These are phyloP conservation scores for Penicillium paradoxum DNA, from an alignment of 495 filamentous ascomycete species.

Conservation along the genomic window DNA sequence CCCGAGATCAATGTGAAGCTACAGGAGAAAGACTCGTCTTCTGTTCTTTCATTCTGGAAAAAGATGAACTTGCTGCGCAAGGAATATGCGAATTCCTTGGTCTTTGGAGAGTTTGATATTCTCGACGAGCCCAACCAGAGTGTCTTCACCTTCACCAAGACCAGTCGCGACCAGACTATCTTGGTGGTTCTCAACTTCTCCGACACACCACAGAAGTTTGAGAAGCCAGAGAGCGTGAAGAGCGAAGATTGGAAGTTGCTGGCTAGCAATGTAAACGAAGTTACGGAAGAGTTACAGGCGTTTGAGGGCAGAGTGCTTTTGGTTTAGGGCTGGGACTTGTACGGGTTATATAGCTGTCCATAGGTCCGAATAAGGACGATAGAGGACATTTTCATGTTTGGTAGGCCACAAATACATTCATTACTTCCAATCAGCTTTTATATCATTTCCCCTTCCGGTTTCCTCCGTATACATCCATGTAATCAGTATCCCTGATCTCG, in stretches of 20 bases:
- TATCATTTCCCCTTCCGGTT: not conserved
- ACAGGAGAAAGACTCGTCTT: constrained; percentile 35
- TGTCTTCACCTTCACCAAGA: constrained; percentile 34
- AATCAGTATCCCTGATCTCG: no score
- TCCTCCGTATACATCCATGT: not conserved
- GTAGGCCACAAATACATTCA: not conserved
- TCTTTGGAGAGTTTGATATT: constrained; percentile 31
- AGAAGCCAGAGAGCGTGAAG: not conserved
- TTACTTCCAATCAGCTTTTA: not conserved
- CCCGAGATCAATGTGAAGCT: constrained; percentile 44
- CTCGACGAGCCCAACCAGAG: constrained; percentile 25
- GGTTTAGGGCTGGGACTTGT: constrained; percentile 2
- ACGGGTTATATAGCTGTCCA: not conserved
- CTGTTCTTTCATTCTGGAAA: constrained; percentile 46
- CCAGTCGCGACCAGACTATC: not conserved
- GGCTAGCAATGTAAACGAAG: constrained; percentile 1
- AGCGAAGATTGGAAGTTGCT: constrained; percentile 3
- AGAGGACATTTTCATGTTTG: not conserved
- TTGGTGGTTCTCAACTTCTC: constrained; percentile 6
- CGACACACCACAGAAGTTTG: not conserved
- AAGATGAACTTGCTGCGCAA: constrained; percentile 38
- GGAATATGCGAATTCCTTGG: constrained; percentile 25
- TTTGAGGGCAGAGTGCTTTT: constrained; percentile 6
- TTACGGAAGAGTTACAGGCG: not conserved
- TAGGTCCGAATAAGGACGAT: not conserved